Evolutionary conservation across 768 basidiomycete genomes (phyloP).

Genomic region (Leccinum truebloodii): DNA sequence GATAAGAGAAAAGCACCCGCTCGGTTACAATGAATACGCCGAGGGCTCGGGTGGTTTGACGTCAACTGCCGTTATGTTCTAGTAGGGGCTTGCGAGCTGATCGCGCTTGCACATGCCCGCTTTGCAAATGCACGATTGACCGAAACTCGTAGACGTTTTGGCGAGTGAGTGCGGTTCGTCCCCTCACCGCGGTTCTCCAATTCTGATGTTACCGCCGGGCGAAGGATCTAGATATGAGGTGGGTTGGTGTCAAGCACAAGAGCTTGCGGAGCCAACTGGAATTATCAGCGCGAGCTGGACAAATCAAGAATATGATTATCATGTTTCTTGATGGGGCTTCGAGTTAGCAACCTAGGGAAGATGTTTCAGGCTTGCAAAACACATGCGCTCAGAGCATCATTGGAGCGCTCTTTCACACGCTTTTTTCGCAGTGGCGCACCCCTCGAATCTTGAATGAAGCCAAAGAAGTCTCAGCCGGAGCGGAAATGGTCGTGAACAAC

Average conservation of each 20-base stretch:
- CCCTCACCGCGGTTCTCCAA: not conserved
- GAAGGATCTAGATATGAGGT: conserved; percentile 1
- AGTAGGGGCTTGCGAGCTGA: not conserved
- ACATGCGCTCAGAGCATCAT: not conserved
- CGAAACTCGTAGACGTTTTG: not conserved
- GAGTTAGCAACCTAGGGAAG: not conserved
- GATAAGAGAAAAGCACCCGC: not conserved
- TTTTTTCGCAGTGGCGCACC: conserved; percentile 13
- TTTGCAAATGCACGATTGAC: not conserved
- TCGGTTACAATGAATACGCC: not conserved
- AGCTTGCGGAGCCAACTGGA: conserved; percentile 4
- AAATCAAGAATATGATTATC: conserved; percentile 5
- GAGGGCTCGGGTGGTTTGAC: not conserved
- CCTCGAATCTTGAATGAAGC: conserved; percentile 7
- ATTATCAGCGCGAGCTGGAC: not conserved
- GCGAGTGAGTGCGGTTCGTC: not conserved
- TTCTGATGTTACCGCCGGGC: not conserved
- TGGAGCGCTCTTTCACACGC: conserved; percentile 15
- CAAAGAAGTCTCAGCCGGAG: not conserved
- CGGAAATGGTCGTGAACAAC: conserved; percentile 21
- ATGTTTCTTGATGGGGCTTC: not conserved
- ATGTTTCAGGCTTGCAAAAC: conserved; percentile 2
- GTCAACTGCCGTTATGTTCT: not conserved
- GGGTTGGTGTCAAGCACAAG: conserved; percentile 11
- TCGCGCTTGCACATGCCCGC: not conserved